Conservation (phyloP, 305 asterid genomes). For the Striga hermonthica region DNA sequence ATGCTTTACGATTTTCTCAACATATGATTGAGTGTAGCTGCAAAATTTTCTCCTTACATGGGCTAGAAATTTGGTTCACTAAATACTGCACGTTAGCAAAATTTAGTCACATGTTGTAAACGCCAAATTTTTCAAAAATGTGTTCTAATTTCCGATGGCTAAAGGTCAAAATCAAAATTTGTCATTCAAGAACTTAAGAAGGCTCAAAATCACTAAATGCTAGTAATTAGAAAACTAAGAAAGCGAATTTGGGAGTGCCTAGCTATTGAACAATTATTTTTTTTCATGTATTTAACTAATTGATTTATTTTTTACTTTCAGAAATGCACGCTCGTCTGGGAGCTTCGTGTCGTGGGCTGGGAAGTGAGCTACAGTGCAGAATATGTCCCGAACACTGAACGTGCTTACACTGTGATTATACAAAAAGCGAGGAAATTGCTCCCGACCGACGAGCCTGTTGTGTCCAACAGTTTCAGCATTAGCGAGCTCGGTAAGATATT, state of each 20-base stretch:
- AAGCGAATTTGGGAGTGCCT: neutral
- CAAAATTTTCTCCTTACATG: neutral
- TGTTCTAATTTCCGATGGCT: too few species aligned
- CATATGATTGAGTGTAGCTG: neutral
- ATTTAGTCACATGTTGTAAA: neutral
- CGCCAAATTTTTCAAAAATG: too few species aligned
- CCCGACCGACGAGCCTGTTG: constrained; percentile 63
- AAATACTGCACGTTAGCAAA: neutral
- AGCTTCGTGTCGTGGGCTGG: constrained; percentile 94
- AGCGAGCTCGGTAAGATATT: constrained; percentile 75
- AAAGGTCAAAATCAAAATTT: too few species aligned
- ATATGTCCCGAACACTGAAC: constrained; percentile 57
- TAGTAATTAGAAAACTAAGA: neutral
- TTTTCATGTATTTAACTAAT: constrained; percentile 4
- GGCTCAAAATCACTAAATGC: too few species aligned
- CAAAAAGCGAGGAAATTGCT: constrained; percentile 68
- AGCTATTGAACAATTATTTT: neutral
- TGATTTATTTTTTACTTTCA: constrained; percentile 34
- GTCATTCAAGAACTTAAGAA: too few species aligned
- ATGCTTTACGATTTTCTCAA: neutral
- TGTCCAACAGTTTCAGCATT: constrained; percentile 52
- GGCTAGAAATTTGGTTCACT: neutral
- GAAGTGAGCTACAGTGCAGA: constrained; percentile 86
- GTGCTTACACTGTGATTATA: constrained; percentile 61
- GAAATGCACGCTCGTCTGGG: constrained; percentile 86